Evolutionary conservation across 208 protist genomes (phyloP), one percentile per base, ranked within the genome.

Genomic region (Trypanosoma vivax): DNA sequence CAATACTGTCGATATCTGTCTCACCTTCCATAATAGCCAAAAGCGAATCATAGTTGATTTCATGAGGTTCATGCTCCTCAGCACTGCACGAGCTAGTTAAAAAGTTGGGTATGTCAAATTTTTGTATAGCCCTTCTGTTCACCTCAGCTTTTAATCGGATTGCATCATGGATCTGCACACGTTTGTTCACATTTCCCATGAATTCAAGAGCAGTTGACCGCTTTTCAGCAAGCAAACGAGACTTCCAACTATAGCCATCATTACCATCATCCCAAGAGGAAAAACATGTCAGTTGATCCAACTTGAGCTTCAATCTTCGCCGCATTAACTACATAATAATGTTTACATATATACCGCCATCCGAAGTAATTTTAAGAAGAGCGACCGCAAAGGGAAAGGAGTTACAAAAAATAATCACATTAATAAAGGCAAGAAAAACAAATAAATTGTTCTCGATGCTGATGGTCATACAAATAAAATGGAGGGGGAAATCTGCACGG

Each of bases 101-200:
- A 53, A 60, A 54, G 18, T 3, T 46, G 14, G 59, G 59, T 13
- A 56, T 38, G 7, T 24, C 23, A 43, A 14, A 37, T 11, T 14
- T 50, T 41, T 52, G 28, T 50, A 65, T 65, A 34, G 59, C 48
- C 23, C 52, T 4, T 38, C 24, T 37, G 34, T 72, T 62, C 25
- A 65, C 27, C 14, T 64, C 31, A 61, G 45, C 47, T 33, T 54
- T 72, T 53, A 60, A 42, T 30, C 50, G 49, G 52, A 65, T 65
- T 52, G 78, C 73, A 60, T 91, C 78, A 48, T 91, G 83, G 51
- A 91, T 88, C 23, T 72, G 74, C 1, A 81, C 76, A 16, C 83
- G 43, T 69, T 83, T 79, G 57, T 78, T 85, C 2, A 91, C 65
- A 59, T 88, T 64, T 31, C 75, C 70, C 13, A 91, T 57, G 55